phyloP scores from a whole-genome alignment of 2,329 filamentous ascomycete genomes.

The Ophiocordyceps australis region DNA sequence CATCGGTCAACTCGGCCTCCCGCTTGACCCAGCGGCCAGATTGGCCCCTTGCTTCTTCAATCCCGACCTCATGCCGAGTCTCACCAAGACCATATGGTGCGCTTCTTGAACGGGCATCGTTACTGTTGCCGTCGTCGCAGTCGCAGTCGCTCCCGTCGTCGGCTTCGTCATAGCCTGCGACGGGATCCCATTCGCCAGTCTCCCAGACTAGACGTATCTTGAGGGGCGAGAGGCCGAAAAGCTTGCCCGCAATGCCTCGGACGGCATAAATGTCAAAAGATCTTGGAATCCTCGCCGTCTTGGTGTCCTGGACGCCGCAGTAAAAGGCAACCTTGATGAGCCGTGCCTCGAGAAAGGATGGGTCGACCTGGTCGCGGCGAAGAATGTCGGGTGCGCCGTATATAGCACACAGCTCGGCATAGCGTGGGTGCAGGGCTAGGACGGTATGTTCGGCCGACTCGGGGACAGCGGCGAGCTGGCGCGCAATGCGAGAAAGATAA shows the following conservation, averaged over 20 bases:
- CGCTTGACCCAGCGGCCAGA: conserved; percentile 51
- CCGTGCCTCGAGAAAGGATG: conserved; percentile 66
- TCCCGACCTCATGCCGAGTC: conserved; percentile 7
- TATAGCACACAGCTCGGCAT: conserved; percentile 50
- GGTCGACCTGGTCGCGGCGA: conserved; percentile 41
- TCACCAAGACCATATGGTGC: conserved; percentile 5
- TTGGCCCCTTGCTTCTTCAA: conserved; percentile 9
- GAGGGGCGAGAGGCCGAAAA: conserved; percentile 49
- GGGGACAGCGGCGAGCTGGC: conserved; percentile 47
- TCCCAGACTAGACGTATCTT: conserved; percentile 61
- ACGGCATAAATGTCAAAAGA: conserved; percentile 67
- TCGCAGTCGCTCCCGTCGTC: conserved; percentile 34
- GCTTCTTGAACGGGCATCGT: conserved; percentile 20
- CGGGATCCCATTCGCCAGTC: conserved; percentile 78
- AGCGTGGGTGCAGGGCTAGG: conserved; percentile 50
- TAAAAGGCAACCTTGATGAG: conserved; percentile 47
- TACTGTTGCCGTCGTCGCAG: conserved; percentile 36
- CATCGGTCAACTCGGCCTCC: conserved; percentile 63
- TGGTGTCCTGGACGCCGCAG: conserved; percentile 8
- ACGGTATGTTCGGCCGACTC: conserved; percentile 35
- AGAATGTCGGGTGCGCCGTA: conserved; percentile 56
- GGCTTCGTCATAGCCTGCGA: conserved; percentile 41
- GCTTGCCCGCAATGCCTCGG: conserved; percentile 55
- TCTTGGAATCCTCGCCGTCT: conserved; percentile 43
- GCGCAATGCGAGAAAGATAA: conserved; percentile 71